phyloP scores from a whole-genome alignment of 352 stramenopile species.

The Pythium guiyangense region DNA sequence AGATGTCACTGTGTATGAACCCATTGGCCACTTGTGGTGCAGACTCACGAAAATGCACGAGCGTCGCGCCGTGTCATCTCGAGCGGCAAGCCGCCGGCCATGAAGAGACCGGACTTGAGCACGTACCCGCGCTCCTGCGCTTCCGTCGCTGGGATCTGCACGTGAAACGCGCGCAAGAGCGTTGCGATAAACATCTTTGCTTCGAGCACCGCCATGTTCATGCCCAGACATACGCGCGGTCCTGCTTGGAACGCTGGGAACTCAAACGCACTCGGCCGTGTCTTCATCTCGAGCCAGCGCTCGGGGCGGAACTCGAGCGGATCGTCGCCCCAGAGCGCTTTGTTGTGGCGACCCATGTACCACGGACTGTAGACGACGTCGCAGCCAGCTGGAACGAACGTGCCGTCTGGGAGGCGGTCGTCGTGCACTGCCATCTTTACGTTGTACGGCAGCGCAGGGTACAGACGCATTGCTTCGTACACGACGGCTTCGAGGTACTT shows the following conservation, averaged over 20 bases:
- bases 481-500: slow-evolving; percentile 64
- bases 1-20: too few species aligned
- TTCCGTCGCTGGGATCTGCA: slow-evolving; percentile 34
- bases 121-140: slow-evolving; percentile 38
- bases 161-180: slow-evolving; percentile 32
- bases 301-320: slow-evolving; percentile 50
- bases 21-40: too few species aligned
- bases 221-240: slow-evolving; percentile 58
- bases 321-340: slow-evolving; percentile 43
- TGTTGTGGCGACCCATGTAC: slow-evolving; percentile 53
- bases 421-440: not conserved
- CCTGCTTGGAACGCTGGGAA: slow-evolving; percentile 74
- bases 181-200: slow-evolving; percentile 49
- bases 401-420: slow-evolving; percentile 12
- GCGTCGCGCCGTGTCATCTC: slow-evolving; percentile 22
- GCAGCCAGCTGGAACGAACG: slow-evolving; percentile 57
- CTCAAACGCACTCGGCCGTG: slow-evolving; percentile 52
- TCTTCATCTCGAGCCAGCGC: slow-evolving; percentile 60
- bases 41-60: too few species aligned
- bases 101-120: slow-evolving; percentile 44
- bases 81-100: slow-evolving; percentile 38
- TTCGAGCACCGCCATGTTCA: slow-evolving; percentile 67
- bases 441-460: too few species aligned
- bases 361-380: slow-evolving; percentile 70
- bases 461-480: slow-evolving; percentile 46